Base-by-base conservation (phyloP, 257 asterid species). In the Phtheirospermum japonicum region DNA sequence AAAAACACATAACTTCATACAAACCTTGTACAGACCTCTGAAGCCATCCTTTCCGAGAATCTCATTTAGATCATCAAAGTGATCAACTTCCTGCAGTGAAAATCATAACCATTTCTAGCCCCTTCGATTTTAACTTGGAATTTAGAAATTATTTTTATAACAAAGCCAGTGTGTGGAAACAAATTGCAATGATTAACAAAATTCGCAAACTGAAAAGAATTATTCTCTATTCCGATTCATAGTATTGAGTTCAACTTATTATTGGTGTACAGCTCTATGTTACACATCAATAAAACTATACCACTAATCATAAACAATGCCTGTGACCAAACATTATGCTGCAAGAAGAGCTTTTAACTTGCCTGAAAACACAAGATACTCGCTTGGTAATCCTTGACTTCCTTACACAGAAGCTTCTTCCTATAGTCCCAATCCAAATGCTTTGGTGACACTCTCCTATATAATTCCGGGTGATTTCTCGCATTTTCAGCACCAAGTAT, bases 311-410 rank as follows among this genome's bases (percentile, higher is more conserved):
- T 28, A 14, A 12, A 69, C 49, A 53, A 13, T 54, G 34, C 19
- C 7, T 45, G 12, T 32, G 51, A 28, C n/a, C 59, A 70, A 43
- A 26, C 46, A 50, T 26, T 18, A 57, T 59, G 51, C 16, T 58
- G 20, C 56, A 71, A 63, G 63, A 68, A 31, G 40, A 45, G 57
- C 60, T 18, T 23, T 56, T 43, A 67, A 64, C 75, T 63, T 75
- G 71, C 97, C 90, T 90, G 98, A 48, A 87, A 84, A 75, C 98
- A 85, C 65, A 85, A 54, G 61, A 90, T 76, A 69, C 85, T 81
- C 4, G 95, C 79, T 65, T 72, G 71, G 77, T 90, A 90, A 14
- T 65, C 61, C 65, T 60, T 76, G 69, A 90, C 70, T 76, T 90
- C 98, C 76, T 75, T 51, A 36, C 76, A 70, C 43, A 90, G 50